A percentile compares a stretch with the other conserved stretches of the same genome.
Conservation (phyloP, 2,329 filamentous ascomycete genomes). For the Monosporascus ibericus region DNA sequence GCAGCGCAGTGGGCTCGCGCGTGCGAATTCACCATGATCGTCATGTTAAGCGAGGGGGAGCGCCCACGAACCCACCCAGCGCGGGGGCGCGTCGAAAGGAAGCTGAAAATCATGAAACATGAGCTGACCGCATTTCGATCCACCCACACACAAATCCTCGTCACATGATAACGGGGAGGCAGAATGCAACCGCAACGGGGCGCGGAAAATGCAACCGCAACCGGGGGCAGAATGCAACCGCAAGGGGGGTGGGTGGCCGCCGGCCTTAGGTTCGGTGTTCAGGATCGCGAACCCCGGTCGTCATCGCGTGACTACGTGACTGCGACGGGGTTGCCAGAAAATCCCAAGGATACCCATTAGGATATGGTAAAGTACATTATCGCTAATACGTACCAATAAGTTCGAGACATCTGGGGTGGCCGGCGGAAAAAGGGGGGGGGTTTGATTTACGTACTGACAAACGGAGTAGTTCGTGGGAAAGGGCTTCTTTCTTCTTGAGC, state of each 20-base stretch:
- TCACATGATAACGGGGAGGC: neutral
- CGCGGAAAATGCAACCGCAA: neutral
- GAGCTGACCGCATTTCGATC: neutral
- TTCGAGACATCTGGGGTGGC: too few species aligned
- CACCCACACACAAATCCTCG: neutral
- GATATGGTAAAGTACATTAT: too few species aligned
- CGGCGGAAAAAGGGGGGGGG: too few species aligned
- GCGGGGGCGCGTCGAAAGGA: neutral
- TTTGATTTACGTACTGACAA: too few species aligned
- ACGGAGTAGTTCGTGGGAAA: too few species aligned
- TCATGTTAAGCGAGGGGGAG: neutral
- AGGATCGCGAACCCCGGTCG: neutral
- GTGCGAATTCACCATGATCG: neutral
- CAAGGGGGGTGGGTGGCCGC: neutral
- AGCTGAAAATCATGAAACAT: neutral
- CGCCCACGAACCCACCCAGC: neutral
- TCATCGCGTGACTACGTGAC: neutral
- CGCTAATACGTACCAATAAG: too few species aligned
- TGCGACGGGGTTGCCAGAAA: too few species aligned
- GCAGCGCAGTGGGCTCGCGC: neutral
- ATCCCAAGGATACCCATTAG: too few species aligned
- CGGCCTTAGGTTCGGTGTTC: neutral
- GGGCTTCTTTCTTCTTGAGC: too few species aligned
- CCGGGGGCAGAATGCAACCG: neutral
- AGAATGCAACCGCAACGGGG: neutral